Evolutionary conservation across 2,329 filamentous ascomycete genomes (phyloP).

Genomic region (Dothistroma pini): DNA sequence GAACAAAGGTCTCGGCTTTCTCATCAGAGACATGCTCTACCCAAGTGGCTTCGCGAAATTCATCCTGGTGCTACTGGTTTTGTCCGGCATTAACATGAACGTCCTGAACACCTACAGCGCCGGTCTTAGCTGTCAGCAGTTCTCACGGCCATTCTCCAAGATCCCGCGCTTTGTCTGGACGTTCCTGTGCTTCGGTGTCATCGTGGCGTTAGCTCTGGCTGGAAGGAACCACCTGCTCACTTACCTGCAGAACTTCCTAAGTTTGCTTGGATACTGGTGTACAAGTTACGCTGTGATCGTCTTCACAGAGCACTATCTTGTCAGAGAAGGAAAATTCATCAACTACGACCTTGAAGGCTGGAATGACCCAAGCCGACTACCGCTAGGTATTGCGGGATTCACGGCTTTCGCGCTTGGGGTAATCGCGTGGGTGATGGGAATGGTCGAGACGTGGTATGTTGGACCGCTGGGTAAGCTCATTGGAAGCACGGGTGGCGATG

Average conservation of each 20-base stretch:
- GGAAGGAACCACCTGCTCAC: constrained; percentile 42
- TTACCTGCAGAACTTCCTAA: constrained; percentile 46
- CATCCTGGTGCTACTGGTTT: constrained; percentile 40
- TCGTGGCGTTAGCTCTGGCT: constrained; percentile 43
- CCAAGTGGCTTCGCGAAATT: constrained; percentile 49
- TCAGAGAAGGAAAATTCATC: constrained; percentile 39
- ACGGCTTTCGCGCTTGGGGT: constrained; percentile 40
- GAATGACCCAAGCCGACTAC: constrained; percentile 44
- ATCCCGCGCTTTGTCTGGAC: constrained; percentile 52
- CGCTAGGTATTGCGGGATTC: constrained; percentile 41
- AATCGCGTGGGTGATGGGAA: constrained; percentile 52
- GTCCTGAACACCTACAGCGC: constrained; percentile 44
- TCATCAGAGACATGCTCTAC: constrained; percentile 46
- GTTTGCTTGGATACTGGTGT: constrained; percentile 47
- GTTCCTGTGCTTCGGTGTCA: constrained; percentile 42
- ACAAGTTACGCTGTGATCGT: constrained; percentile 47
- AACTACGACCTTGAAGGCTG: constrained; percentile 47
- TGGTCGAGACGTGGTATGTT: constrained; percentile 40
- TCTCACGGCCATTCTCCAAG: constrained; percentile 48
- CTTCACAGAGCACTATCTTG: constrained; percentile 45
- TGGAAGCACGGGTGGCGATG: constrained; percentile 55
- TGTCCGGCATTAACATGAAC: constrained; percentile 39
- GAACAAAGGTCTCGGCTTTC: constrained; percentile 46
- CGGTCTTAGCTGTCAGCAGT: constrained; percentile 46
- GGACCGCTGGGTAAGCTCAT: constrained; percentile 58